These are phyloP conservation scores for Verbascum thapsus DNA, from an alignment of 257 asterid genomes.

Conservation along the genomic window DNA sequence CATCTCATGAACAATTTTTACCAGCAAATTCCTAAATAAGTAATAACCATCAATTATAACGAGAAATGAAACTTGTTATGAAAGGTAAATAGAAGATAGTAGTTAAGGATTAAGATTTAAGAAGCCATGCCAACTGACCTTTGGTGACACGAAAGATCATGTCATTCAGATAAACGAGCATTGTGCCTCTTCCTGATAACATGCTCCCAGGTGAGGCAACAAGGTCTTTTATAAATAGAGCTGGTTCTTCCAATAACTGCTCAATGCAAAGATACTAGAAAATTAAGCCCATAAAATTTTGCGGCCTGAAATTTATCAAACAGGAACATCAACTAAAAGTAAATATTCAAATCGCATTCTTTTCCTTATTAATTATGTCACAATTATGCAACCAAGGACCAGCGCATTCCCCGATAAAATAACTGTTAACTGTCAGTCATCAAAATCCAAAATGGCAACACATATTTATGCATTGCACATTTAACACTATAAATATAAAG, in stretches of 20 bases:
- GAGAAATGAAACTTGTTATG: slow-evolving; percentile 5
- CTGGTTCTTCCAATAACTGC: slow-evolving; percentile 84
- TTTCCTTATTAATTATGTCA: background rate
- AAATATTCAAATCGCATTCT: no score
- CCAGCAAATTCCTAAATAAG: background rate
- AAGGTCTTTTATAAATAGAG: slow-evolving; percentile 54
- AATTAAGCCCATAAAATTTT: slow-evolving; percentile 13
- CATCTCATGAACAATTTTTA: background rate
- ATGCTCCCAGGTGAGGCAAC: slow-evolving; percentile 44
- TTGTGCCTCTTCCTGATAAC: slow-evolving; percentile 53
- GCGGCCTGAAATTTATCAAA: slow-evolving; percentile 1
- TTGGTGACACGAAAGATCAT: slow-evolving; percentile 46
- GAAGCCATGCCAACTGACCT: slow-evolving; percentile 32
- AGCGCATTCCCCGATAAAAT: background rate
- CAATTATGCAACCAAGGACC: background rate
- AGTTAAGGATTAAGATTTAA: background rate
- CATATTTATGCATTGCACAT: slow-evolving; percentile 1
- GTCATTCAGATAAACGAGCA: slow-evolving; percentile 49
- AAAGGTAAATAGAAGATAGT: background rate
- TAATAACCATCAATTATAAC: background rate
- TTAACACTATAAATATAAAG: background rate
- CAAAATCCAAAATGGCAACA: background rate
- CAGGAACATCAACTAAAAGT: slow-evolving; percentile 11
- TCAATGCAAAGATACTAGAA: slow-evolving; percentile 25
- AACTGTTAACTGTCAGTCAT: background rate